Evolutionary conservation across 176 grass and related monocot genomes (phyloP), one percentile per base, ranked within the genome.

Genomic region (Oryza meyeriana): DNA sequence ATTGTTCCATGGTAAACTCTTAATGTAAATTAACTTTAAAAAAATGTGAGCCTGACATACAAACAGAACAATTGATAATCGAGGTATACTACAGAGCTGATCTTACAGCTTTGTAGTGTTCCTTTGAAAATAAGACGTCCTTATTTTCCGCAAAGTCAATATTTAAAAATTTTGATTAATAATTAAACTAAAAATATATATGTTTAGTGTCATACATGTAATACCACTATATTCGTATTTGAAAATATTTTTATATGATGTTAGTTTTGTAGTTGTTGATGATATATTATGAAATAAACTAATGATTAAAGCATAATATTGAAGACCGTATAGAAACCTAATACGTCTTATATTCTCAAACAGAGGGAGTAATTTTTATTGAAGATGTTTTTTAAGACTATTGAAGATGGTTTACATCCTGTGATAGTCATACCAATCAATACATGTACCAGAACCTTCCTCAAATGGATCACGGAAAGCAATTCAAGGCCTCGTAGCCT

Each of bases 401-500:
- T 26, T 20, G 10, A 31, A 57, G 6, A 57, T 57, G 20, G 5
- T 67, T 67, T 67, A 67, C 16, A 36, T 36, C 31, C 31, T 38
- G 12, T 17, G 4, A 25, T 38, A 39, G 2, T 10, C 14, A 17
- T 36, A 70, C 10, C 22, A 10, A 32, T 22, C 10, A 29, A 34
- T 20, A 24, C 33, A 4, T 33, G 8, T 17, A 78, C 39, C 5
- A 12, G 40, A n/a, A 28, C 11, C 61, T 79, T 73, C 12, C 27
- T 79, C 11, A 1, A 26, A 80, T 52, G 64, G 28, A 70, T 87
- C 80, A 84, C 57, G 71, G 63, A 39, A 84, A 8, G 66, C 36
- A 16, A 47, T 78, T 85, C 25, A 84, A 82, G 72, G 72, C 81
- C 58, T 88, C 85, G 24, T 74, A 61, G 67, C 27, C 50, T 79